phyloP scores from a whole-genome alignment of 768 basidiomycete species.

The Botryobasidium botryosum region DNA sequence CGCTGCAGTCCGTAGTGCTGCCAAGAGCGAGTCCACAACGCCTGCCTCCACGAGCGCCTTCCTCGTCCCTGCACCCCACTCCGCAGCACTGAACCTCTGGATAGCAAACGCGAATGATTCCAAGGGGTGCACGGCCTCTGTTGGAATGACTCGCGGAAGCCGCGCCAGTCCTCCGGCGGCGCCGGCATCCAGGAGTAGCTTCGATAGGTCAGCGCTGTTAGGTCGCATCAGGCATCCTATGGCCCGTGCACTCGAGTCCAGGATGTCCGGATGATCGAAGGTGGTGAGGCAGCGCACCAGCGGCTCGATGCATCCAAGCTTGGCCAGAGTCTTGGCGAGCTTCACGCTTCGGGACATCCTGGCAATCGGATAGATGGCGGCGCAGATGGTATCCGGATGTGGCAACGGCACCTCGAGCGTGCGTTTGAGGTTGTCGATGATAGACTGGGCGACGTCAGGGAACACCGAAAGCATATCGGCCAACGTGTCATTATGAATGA shows the following conservation, averaged over 20 bases:
- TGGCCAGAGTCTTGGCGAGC: conserved; percentile 6
- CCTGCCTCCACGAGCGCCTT: conserved; percentile 9
- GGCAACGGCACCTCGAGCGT: background rate
- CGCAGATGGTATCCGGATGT: background rate
- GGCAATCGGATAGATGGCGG: conserved; percentile 8
- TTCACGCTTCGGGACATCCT: conserved; percentile 7
- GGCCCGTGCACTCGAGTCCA: conserved; percentile 8
- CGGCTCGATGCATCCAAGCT: conserved; percentile 6
- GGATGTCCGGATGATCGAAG: conserved; percentile 7
- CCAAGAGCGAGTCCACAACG: conserved; percentile 8
- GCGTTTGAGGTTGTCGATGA: conserved; percentile 7
- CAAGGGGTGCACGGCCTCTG: conserved; percentile 4
- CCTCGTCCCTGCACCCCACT: conserved; percentile 8
- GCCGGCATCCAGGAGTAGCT: conserved; percentile 7
- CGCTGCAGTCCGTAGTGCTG: conserved; percentile 7
- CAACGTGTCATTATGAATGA: conserved; percentile 4
- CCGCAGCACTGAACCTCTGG: conserved; percentile 4
- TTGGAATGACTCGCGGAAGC: conserved; percentile 6
- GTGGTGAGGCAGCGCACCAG: conserved; percentile 1
- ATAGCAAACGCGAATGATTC: conserved; percentile 10
- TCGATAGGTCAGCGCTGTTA: conserved; percentile 9
- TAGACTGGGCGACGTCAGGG: background rate
- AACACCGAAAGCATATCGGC: conserved; percentile 3
- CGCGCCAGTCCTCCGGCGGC: conserved; percentile 6
- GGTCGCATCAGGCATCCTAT: conserved; percentile 10